Conservation (phyloP, 345 rosid genomes). For the Eucalyptus paniculata region DNA sequence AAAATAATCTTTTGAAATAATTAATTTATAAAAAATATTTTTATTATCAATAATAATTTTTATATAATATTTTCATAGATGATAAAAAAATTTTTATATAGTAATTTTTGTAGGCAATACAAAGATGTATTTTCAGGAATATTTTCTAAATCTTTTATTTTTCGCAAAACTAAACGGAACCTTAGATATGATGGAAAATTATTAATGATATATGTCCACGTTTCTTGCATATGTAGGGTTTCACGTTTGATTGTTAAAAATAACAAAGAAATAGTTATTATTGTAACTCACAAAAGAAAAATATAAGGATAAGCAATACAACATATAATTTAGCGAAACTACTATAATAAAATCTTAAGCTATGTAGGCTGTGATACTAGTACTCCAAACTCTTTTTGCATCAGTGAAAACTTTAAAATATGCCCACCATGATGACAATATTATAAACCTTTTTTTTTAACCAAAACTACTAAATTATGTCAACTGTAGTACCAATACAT, state of each 20-base stretch:
- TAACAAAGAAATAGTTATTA: neutral
- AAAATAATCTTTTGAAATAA: too few relatives aligned
- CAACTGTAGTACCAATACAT: too few relatives aligned
- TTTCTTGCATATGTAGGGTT: neutral
- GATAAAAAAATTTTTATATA: too few relatives aligned
- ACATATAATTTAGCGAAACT: neutral
- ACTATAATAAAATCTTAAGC: neutral
- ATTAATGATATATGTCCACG: neutral
- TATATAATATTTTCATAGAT: too few relatives aligned
- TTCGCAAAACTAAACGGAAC: neutral
- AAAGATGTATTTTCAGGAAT: rapidly evolving
- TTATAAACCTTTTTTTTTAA: too few relatives aligned
- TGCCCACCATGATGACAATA: neutral
- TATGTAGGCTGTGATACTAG: neutral
- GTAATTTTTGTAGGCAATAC: neutral
- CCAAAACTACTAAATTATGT: rapidly evolving
- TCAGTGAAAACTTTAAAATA: too few relatives aligned
- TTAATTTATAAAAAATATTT: too few relatives aligned
- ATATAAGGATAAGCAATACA: neutral
- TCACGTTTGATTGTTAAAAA: neutral
- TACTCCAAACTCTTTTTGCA: too few relatives aligned
- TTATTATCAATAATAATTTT: too few relatives aligned
- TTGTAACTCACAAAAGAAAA: neutral
- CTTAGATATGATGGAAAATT: neutral
- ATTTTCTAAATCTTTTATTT: too few relatives aligned